Conservation (phyloP, 2,329 filamentous ascomycete species). For the Rutstroemia sp. region DNA sequence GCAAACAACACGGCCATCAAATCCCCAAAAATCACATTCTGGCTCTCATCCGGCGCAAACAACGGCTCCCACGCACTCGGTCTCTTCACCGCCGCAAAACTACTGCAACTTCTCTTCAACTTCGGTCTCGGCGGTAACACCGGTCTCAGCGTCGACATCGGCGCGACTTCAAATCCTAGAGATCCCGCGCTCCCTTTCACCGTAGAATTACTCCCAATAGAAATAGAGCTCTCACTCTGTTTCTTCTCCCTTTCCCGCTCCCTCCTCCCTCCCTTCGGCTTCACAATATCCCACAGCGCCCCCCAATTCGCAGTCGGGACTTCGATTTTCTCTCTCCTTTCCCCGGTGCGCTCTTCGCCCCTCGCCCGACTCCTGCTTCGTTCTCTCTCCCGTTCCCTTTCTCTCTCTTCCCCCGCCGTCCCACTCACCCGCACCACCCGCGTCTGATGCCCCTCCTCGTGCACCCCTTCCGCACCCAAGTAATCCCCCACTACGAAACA, state of each 20-base stretch:
- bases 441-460: too few species aligned
- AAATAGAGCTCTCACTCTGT: background rate
- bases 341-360: background rate
- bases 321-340: slow-evolving; percentile 7
- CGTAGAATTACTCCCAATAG: background rate
- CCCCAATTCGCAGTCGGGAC: slow-evolving; percentile 23
- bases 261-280: slow-evolving; percentile 8
- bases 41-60: slow-evolving; percentile 15
- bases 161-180: background rate
- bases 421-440: too few species aligned
- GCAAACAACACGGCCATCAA: slow-evolving; percentile 24
- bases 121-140: background rate
- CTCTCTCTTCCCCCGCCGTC: too few species aligned
- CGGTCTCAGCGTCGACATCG: background rate
- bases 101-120: background rate
- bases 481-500: slow-evolving; percentile 20
- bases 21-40: slow-evolving; percentile 17
- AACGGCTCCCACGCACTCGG: slow-evolving; percentile 20
- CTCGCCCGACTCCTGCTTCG: background rate
- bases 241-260: background rate
- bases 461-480: background rate
- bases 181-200: background rate
- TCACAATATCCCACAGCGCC: slow-evolving; percentile 21
- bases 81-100: background rate
- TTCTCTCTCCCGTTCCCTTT: background rate